A percentile compares a stretch with the other conserved stretches of the same genome.
These are phyloP conservation scores for Trebouxiophyceae sp. DNA, from an alignment of 163 green algal genomes.

Conservation along the genomic window DNA sequence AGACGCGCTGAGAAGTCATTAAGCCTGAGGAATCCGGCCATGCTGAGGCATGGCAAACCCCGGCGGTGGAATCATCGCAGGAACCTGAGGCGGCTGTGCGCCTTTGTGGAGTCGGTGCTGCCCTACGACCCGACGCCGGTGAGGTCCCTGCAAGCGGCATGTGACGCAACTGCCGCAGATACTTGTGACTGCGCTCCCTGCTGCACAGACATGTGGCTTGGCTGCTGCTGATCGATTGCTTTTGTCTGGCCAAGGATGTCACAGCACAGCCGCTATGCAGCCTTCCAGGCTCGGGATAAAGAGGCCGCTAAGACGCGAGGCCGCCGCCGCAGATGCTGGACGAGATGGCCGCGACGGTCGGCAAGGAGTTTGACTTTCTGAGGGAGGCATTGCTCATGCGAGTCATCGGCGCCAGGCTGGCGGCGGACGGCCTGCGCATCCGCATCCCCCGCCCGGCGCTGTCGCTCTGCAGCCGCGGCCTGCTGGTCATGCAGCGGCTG, in stretches of 20 bases:
- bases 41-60: too few relatives aligned
- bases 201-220: too few relatives aligned
- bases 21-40: too few relatives aligned
- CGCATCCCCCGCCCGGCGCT: slow-evolving; percentile 20
- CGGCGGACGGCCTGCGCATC: slow-evolving; percentile 6
- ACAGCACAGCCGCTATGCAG: too few relatives aligned
- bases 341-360: slow-evolving; percentile 31
- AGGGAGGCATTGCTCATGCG: slow-evolving; percentile 23
- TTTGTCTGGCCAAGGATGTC: too few relatives aligned
- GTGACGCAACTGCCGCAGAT: too few relatives aligned
- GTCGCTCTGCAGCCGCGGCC: slow-evolving; percentile 10
- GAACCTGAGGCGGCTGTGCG: slow-evolving; percentile 28
- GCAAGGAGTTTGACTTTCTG: slow-evolving; percentile 45
- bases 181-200: too few relatives aligned
- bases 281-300: too few relatives aligned
- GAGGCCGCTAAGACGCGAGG: not conserved
- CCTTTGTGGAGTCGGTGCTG: slow-evolving; percentile 21
- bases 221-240: too few relatives aligned
- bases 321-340: slow-evolving; percentile 26
- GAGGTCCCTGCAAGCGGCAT: too few relatives aligned
- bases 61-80: too few relatives aligned
- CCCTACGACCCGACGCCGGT: slow-evolving; percentile 24
- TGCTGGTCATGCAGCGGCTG: slow-evolving; percentile 30
- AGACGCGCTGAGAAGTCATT: too few relatives aligned
- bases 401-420: slow-evolving; percentile 3